A percentile compares a stretch with the other conserved stretches of the same genome.
These are phyloP conservation scores for Mortierella sp. DNA, from an alignment of 371 early-diverging fungal species.

Conservation along the genomic window DNA sequence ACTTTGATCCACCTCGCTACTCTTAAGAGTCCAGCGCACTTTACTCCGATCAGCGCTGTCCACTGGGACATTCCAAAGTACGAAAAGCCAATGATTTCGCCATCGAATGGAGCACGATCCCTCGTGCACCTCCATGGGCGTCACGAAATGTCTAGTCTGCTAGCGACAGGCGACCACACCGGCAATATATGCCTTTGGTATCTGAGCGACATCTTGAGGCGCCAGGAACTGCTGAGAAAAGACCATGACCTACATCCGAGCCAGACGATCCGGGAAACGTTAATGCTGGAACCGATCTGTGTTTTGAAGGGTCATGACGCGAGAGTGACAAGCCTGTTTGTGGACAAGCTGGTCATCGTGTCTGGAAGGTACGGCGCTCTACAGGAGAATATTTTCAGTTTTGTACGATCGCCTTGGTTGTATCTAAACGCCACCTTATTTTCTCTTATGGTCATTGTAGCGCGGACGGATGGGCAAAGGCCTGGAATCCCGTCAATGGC, in stretches of 20 bases:
- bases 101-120: slow-evolving; percentile 14
- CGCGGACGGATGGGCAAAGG: slow-evolving; percentile 39
- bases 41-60: slow-evolving; percentile 32
- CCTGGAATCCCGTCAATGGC: slow-evolving; percentile 53
- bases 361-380: slow-evolving; percentile 45
- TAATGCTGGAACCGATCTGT: slow-evolving; percentile 19
- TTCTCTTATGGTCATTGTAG: slow-evolving; percentile 4
- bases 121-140: slow-evolving; percentile 3
- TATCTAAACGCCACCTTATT: not conserved
- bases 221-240: not conserved
- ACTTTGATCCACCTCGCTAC: slow-evolving; percentile 27
- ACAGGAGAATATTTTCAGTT: no score
- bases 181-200: slow-evolving; percentile 52
- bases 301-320: slow-evolving; percentile 38
- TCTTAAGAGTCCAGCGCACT: slow-evolving; percentile 41
- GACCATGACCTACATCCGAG: slow-evolving; percentile 8
- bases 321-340: slow-evolving; percentile 35
- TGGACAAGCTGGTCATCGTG: slow-evolving; percentile 41
- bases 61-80: slow-evolving; percentile 37
- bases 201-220: slow-evolving; percentile 31
- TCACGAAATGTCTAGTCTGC: slow-evolving; percentile 25
- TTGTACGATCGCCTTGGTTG: not conserved
- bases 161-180: slow-evolving; percentile 31
- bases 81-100: slow-evolving; percentile 43
- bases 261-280: not conserved